Conservation (phyloP, 225 moss, liverwort and hornwort species). For the Anthoceros angustus region DNA sequence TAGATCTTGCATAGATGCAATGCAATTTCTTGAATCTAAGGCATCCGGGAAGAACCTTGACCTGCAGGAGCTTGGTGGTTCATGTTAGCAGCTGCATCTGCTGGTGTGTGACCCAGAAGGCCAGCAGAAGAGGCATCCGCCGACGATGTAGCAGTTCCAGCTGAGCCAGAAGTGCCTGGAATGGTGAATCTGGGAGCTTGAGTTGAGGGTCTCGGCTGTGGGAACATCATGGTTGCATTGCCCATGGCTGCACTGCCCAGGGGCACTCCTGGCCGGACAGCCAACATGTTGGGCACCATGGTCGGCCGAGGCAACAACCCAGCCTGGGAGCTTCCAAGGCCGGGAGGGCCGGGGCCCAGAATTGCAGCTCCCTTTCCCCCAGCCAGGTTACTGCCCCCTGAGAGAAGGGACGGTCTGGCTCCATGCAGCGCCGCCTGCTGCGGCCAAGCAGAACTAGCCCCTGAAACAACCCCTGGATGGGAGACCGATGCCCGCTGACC, state of each 20-base stretch:
- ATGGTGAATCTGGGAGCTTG: background rate
- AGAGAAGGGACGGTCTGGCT: background rate
- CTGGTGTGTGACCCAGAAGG: background rate
- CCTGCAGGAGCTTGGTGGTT: background rate
- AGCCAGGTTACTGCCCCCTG: background rate
- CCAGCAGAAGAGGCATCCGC: background rate
- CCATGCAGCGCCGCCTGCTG: background rate
- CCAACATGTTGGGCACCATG: background rate
- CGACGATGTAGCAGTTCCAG: background rate
- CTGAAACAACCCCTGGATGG: background rate
- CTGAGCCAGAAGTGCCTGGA: no score
- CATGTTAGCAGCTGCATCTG: background rate
- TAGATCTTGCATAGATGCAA: no score
- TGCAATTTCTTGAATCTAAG: background rate
- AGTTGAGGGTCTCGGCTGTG: background rate
- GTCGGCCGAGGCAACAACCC: background rate
- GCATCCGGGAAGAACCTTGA: background rate
- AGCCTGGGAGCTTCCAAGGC: background rate
- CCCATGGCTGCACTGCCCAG: background rate
- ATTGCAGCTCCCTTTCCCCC: background rate
- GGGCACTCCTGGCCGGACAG: background rate
- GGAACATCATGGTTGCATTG: background rate
- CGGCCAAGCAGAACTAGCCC: background rate
- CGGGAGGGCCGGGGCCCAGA: background rate
- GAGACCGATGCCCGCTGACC: background rate